These are phyloP conservation scores for Debaryomyces tyrocola DNA, from an alignment of 805 yeast species.

Conservation along the genomic window DNA sequence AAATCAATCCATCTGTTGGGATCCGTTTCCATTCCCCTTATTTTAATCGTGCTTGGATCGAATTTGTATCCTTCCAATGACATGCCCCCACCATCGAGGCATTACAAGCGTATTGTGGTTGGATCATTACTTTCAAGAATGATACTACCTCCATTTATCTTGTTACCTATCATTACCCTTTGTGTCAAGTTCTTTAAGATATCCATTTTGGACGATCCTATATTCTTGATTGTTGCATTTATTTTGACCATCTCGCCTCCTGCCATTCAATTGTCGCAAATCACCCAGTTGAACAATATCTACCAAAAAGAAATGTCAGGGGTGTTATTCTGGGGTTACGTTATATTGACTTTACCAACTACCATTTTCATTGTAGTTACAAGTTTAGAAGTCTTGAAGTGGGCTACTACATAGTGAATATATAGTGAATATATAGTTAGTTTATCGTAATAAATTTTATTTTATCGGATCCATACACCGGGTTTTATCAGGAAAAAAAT, in stretches of 20 bases:
- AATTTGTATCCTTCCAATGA: constrained; percentile 70
- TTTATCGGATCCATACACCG: not conserved
- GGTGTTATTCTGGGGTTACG: constrained; percentile 81
- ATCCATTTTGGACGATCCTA: constrained; percentile 78
- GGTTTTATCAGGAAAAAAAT: too few relatives aligned
- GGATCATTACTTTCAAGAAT: constrained; percentile 75
- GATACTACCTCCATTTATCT: constrained; percentile 70
- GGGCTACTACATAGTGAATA: constrained; percentile 33
- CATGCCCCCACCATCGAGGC: constrained; percentile 62
- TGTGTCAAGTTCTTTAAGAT: constrained; percentile 63
- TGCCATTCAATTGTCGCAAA: constrained; percentile 79
- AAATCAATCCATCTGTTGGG: constrained; percentile 67
- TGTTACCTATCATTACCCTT: constrained; percentile 65
- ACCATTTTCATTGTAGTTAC: constrained; percentile 71
- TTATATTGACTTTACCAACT: constrained; percentile 70
- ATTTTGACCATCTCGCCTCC: constrained; percentile 79
- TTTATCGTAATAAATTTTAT: not conserved
- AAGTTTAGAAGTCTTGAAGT: constrained; percentile 59
- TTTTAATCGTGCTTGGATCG: constrained; percentile 75
- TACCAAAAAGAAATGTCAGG: constrained; percentile 84
- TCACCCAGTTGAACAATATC: constrained; percentile 71
- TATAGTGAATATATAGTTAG: not conserved
- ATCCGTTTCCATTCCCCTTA: constrained; percentile 73
- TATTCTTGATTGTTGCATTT: constrained; percentile 73
- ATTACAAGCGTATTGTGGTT: constrained; percentile 60